Evolutionary conservation across 257 asterid genomes (phyloP).

Genomic region (Solanum bulbocastanum): DNA sequence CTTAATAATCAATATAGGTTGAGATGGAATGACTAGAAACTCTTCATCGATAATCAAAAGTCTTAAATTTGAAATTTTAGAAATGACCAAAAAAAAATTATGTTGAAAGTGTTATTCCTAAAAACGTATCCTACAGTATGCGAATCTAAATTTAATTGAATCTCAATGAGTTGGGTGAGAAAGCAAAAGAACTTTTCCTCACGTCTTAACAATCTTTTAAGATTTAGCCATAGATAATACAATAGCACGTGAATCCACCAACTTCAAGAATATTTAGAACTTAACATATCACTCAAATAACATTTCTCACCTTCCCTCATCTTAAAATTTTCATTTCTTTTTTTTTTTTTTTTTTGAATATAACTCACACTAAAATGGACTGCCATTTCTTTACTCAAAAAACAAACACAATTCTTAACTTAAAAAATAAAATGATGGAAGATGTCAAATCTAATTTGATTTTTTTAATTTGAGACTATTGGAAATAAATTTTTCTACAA

Average conservation of each 20-base stretch:
- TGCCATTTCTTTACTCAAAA: not conserved
- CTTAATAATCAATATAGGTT: not conserved
- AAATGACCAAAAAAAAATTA: not conserved
- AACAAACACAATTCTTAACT: not conserved
- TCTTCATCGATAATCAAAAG: not conserved
- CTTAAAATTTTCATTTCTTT: not conserved
- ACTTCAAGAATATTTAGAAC: not conserved
- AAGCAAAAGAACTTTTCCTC: not conserved
- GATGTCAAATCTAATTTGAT: not conserved
- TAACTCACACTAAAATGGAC: not conserved
- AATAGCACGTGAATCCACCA: not conserved
- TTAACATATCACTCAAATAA: not conserved
- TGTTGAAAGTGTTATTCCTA: accelerated
- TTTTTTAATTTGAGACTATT: not conserved
- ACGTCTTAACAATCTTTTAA: not conserved
- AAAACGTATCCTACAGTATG: not conserved
- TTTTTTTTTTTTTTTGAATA: not conserved
- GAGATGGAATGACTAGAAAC: not conserved
- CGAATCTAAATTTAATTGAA: not conserved
- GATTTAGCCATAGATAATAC: not conserved
- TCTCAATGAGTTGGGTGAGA: not conserved
- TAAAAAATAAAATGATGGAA: not conserved
- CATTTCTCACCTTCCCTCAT: not conserved
- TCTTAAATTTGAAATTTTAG: not conserved
- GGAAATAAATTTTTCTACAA: accelerated